Evolutionary conservation across 805 yeast genomes (phyloP).

Genomic region (Nakazawaea laoshanensis): DNA sequence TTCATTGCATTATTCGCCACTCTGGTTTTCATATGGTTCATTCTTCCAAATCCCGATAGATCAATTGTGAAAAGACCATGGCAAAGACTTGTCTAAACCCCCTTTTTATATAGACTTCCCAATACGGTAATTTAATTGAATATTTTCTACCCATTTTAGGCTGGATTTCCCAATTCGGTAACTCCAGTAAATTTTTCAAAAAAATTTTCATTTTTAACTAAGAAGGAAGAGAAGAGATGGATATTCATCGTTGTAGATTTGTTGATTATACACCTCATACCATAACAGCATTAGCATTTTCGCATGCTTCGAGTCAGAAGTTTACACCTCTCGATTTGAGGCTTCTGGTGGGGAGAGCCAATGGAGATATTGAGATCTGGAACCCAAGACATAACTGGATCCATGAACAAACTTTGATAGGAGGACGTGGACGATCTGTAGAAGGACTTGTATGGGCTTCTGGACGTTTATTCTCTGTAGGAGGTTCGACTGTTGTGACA

Average conservation of each 20-base stretch:
- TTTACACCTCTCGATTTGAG: constrained; percentile 51
- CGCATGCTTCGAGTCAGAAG: constrained; percentile 44
- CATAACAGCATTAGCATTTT: constrained; percentile 74
- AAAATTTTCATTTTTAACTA: background rate
- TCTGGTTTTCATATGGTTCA: constrained; percentile 30
- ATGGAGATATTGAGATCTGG: constrained; percentile 96
- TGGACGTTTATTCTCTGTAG: constrained; percentile 80
- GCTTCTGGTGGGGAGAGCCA: constrained; percentile 85
- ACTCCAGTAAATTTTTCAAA: background rate
- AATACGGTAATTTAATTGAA: background rate
- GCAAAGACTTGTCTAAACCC: constrained; percentile 15
- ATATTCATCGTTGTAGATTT: constrained; percentile 85
- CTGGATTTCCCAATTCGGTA: background rate
- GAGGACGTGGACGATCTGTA: constrained; percentile 76
- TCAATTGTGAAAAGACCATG: constrained; percentile 16
- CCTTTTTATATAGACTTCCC: background rate
- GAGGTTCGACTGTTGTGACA: constrained; percentile 84
- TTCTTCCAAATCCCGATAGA: constrained; percentile 35
- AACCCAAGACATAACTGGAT: constrained; percentile 78
- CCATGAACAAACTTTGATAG: constrained; percentile 65
- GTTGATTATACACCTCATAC: constrained; percentile 83
- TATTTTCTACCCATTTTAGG: constrained; percentile 1
- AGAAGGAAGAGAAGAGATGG: constrained; percentile 29
- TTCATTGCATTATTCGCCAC: constrained; percentile 27
- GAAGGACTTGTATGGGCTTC: constrained; percentile 85